These are phyloP conservation scores for Parsonsia alboflavescens DNA, from an alignment of 257 asterid species.

Conservation along the genomic window DNA sequence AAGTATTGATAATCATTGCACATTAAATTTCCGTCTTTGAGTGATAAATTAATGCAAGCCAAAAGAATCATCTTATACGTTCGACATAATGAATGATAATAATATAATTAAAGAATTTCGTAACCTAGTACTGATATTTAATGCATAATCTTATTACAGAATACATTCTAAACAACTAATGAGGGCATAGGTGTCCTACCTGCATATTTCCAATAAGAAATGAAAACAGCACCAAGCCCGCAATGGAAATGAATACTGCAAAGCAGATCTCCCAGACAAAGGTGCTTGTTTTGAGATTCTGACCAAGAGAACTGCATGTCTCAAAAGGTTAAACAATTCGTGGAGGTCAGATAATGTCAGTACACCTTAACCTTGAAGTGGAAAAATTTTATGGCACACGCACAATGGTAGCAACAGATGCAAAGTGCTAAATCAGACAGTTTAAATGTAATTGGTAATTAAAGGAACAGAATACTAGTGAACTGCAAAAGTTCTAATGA, in stretches of 20 bases:
- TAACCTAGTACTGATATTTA: background rate
- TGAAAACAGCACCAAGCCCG: slow-evolving; percentile 93
- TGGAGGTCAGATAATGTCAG: background rate
- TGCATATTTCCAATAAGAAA: slow-evolving; percentile 98
- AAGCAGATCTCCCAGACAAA: slow-evolving; percentile 92
- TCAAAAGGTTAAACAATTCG: background rate
- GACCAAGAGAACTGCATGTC: slow-evolving; percentile 87
- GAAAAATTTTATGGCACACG: background rate
- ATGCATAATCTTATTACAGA: background rate
- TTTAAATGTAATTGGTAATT: background rate
- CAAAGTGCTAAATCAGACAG: background rate
- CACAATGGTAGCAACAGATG: background rate
- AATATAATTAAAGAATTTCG: background rate
- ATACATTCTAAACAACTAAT: slow-evolving; percentile 1
- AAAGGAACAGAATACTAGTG: background rate
- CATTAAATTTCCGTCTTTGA: background rate
- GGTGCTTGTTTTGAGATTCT: slow-evolving; percentile 91
- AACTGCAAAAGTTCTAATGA: slow-evolving; percentile 5
- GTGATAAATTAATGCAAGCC: background rate
- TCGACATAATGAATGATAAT: background rate
- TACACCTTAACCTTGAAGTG: background rate
- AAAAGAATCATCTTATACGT: too few relatives aligned
- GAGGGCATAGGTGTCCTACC: slow-evolving; percentile 35
- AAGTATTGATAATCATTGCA: background rate
- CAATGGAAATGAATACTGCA: slow-evolving; percentile 85